Percentiles rank a stretch among this genome's conserved stretches.
phyloP scores from a whole-genome alignment of 2,329 filamentous ascomycete genomes.

The Lasiodiplodia sp. region DNA sequence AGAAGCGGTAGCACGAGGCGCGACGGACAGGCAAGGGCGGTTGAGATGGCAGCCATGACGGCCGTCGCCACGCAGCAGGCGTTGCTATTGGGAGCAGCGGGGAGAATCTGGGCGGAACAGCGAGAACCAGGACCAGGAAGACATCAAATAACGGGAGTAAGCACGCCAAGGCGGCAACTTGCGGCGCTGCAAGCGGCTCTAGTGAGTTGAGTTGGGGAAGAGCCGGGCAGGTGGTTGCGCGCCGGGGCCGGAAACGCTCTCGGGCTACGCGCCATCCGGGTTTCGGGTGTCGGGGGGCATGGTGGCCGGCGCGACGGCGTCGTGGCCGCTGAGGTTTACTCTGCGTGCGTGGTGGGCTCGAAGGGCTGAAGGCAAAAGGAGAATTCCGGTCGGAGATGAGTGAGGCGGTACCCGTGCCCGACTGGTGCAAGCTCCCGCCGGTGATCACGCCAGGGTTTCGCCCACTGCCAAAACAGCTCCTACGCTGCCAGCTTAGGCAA shows the following conservation, averaged over 20 bases:
- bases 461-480: not conserved
- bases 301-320: not conserved
- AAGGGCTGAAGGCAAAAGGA: not conserved
- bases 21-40: not conserved
- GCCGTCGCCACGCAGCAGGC: not conserved
- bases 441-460: constrained; percentile 18
- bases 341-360: not conserved
- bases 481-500: not conserved
- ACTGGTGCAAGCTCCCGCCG: constrained; percentile 10
- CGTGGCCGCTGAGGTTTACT: not conserved
- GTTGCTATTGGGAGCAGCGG: not conserved
- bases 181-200: constrained; percentile 20
- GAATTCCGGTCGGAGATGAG: constrained; percentile 22
- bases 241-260: not conserved
- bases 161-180: constrained; percentile 17
- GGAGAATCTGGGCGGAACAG: not conserved
- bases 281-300: constrained; percentile 2
- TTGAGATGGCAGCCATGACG: constrained; percentile 15
- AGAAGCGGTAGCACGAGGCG: not conserved
- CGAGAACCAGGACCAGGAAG: not conserved
- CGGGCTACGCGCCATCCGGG: constrained; percentile 8
- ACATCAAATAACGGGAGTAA: constrained; percentile 10
- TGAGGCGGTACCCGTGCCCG: not conserved
- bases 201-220: not conserved
- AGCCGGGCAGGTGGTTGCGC: not conserved